These are phyloP conservation scores for Mycena amicta DNA, from an alignment of 768 basidiomycete species.

Conservation along the genomic window DNA sequence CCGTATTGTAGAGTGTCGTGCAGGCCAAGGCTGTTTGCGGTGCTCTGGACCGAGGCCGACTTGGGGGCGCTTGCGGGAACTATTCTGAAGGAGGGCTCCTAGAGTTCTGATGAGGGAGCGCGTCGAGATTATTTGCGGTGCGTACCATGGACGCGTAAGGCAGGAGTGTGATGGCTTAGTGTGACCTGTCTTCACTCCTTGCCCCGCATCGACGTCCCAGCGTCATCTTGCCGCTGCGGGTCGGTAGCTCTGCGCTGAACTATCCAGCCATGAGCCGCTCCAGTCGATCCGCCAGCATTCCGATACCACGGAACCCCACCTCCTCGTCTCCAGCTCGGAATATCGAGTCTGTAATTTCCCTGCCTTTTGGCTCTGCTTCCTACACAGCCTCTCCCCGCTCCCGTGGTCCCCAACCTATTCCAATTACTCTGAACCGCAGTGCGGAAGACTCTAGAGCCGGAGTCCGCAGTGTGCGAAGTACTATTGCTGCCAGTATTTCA, in stretches of 20 bases:
- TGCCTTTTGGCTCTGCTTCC: slow-evolving; percentile 44
- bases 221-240: background rate
- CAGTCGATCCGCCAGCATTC: slow-evolving; percentile 67
- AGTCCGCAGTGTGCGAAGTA: slow-evolving; percentile 42
- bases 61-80: slow-evolving; percentile 59
- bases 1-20: slow-evolving; percentile 91
- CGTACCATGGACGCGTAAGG: slow-evolving; percentile 38
- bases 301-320: slow-evolving; percentile 56
- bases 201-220: background rate
- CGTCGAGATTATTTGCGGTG: slow-evolving; percentile 1
- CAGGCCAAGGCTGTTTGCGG: slow-evolving; percentile 74
- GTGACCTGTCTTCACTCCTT: slow-evolving; percentile 6
- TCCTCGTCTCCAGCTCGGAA: slow-evolving; percentile 54
- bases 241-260: background rate
- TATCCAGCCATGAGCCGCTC: slow-evolving; percentile 49
- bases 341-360: slow-evolving; percentile 67
- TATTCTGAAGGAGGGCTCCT: slow-evolving; percentile 62
- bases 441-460: slow-evolving; percentile 40
- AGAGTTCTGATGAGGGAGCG: background rate
- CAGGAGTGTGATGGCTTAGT: background rate
- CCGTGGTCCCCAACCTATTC: slow-evolving; percentile 36
- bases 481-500: slow-evolving; percentile 34
- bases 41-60: slow-evolving; percentile 66
- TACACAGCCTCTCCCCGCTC: slow-evolving; percentile 42
- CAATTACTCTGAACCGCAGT: slow-evolving; percentile 28